Evolutionary conservation across 495 filamentous ascomycete genomes (phyloP).

Genomic region (Tuber microsphaerosporum): DNA sequence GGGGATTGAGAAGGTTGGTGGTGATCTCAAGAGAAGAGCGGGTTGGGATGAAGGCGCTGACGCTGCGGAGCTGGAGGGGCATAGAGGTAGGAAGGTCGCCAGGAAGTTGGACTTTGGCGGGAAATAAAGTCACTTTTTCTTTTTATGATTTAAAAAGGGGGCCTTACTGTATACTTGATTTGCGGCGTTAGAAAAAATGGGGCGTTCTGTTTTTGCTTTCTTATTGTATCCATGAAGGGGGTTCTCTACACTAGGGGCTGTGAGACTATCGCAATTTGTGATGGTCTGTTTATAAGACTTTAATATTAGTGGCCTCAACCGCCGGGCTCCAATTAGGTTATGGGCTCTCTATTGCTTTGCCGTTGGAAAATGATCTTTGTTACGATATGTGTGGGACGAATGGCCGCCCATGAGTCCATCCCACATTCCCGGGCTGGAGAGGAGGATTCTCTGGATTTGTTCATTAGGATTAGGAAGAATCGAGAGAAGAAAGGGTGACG

Average conservation of each 20-base stretch:
- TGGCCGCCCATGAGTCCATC: not conserved
- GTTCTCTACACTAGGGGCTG: not conserved
- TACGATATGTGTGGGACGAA: not conserved
- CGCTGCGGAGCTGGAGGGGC: constrained; percentile 59
- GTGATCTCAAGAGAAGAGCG: constrained; percentile 73
- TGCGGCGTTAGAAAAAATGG: not conserved
- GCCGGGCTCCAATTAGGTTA: not conserved
- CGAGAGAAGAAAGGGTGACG: not conserved
- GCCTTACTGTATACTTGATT: not conserved
- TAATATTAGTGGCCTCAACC: not conserved
- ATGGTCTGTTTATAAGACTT: not conserved
- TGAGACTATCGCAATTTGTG: not conserved
- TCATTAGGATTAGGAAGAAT: not conserved
- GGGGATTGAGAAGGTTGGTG: constrained; percentile 65
- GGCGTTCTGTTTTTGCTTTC: not conserved
- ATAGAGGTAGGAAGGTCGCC: constrained; percentile 63
- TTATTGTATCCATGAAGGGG: not conserved
- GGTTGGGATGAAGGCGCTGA: constrained; percentile 62
- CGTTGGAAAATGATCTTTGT: not conserved
- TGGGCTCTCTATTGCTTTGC: not conserved
- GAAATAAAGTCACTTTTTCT: constrained; percentile 43
- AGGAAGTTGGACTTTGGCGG: constrained; percentile 77
- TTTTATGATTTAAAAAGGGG: not conserved
- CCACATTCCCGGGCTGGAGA: not conserved
- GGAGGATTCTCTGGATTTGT: not conserved